phyloP scores from a whole-genome alignment of 345 rosid species.

The Syzygium aqueum region DNA sequence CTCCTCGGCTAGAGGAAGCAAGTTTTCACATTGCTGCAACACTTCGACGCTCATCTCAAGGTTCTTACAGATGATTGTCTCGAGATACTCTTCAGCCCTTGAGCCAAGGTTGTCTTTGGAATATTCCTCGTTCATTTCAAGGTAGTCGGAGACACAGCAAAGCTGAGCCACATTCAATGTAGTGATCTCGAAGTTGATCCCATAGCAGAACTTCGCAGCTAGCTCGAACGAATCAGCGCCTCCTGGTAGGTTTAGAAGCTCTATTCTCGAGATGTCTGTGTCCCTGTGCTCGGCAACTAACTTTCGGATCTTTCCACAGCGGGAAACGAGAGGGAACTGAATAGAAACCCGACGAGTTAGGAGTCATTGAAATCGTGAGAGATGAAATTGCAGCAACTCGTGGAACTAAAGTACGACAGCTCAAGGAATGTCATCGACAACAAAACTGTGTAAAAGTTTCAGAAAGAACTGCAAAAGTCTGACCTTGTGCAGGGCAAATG shows the following conservation, averaged over 20 bases:
- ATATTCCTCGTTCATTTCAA: conserved; percentile 87
- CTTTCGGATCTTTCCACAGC: conserved; percentile 79
- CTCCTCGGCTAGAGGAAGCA: conserved; percentile 93
- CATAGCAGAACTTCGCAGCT: conserved; percentile 94
- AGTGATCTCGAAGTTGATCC: conserved; percentile 86
- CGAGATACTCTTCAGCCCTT: conserved; percentile 85
- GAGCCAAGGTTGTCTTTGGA: conserved; percentile 83
- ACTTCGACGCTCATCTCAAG: conserved; percentile 87
- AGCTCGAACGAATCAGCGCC: conserved; percentile 75
- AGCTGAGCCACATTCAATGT: conserved; percentile 83
- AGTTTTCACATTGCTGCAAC: conserved; percentile 75
- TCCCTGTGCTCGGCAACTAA: conserved; percentile 85
- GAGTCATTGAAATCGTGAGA: not conserved
- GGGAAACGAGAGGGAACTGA: conserved; percentile 93
- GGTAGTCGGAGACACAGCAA: conserved; percentile 77
- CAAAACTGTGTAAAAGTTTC: not conserved
- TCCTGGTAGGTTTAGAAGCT: conserved; percentile 89
- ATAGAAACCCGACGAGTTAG: conserved; percentile 3
- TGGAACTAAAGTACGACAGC: not conserved
- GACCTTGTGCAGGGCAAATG: conserved; percentile 85
- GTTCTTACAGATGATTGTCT: conserved; percentile 75
- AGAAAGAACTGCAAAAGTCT: not conserved
- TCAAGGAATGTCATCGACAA: not conserved
- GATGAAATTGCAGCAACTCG: not conserved
- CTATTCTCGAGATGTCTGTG: conserved; percentile 78